Evolutionary conservation across 169 alveolate genomes (phyloP).

Genomic region (Perkinsus chesapeaki): DNA sequence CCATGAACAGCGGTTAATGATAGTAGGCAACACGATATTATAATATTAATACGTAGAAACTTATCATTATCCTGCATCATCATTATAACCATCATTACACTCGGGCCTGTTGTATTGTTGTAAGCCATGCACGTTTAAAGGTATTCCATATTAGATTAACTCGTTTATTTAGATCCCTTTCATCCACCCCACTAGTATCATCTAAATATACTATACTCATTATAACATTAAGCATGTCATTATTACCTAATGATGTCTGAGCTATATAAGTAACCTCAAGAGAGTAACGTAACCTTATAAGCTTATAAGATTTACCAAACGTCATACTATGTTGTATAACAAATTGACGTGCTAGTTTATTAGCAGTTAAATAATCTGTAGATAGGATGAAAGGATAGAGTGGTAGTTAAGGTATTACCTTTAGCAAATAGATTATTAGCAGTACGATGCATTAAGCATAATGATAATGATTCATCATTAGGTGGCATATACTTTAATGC

Average conservation of each 20-base stretch:
- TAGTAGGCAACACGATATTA: no score
- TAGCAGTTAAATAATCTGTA: neutral
- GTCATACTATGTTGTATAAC: neutral
- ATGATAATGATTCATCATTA: neutral
- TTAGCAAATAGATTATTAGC: neutral
- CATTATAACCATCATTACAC: neutral
- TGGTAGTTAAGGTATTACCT: neutral
- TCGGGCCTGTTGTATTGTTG: neutral
- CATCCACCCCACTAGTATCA: neutral
- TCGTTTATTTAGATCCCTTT: neutral
- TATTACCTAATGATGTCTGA: neutral
- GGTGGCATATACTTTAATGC: neutral
- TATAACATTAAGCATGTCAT: no score
- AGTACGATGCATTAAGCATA: neutral
- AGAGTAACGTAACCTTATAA: neutral
- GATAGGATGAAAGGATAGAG: neutral
- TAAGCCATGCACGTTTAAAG: neutral
- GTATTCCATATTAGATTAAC: neutral
- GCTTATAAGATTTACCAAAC: neutral
- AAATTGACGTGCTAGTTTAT: neutral
- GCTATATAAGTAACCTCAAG: neutral
- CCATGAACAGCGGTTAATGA: no score
- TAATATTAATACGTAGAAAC: no score
- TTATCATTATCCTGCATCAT: no score
- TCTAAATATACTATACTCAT: neutral